Evolutionary conservation across 768 basidiomycete species (phyloP).

Genomic region (Leucocoprinus leucothites): DNA sequence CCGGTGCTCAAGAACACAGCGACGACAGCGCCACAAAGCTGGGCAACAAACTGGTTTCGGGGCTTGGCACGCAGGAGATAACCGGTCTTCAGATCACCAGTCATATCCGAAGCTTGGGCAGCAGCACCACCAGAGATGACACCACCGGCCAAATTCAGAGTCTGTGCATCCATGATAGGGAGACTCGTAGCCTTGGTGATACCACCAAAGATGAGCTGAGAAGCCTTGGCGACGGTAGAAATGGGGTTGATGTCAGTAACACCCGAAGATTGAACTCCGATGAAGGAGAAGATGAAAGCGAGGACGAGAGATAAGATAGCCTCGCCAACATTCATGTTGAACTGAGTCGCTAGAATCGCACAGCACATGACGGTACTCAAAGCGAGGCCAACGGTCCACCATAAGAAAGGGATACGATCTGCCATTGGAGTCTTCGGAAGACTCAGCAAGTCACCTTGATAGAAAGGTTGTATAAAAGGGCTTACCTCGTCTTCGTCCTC

Average conservation of each 20-base stretch:
- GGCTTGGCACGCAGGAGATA: conserved; percentile 66
- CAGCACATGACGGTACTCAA: conserved; percentile 46
- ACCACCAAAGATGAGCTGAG: conserved; percentile 65
- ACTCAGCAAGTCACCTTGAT: background rate
- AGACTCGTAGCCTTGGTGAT: conserved; percentile 46
- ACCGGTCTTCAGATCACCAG: conserved; percentile 66
- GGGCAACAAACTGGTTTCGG: conserved; percentile 58
- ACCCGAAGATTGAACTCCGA: conserved; percentile 59
- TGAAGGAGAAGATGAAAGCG: conserved; percentile 65
- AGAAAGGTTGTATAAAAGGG: background rate
- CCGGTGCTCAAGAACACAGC: conserved; percentile 59
- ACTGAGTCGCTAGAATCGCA: conserved; percentile 51
- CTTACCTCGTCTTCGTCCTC: conserved; percentile 45
- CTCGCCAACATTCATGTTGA: conserved; percentile 56
- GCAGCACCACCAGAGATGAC: conserved; percentile 53
- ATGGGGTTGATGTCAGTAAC: conserved; percentile 63
- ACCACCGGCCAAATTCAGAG: conserved; percentile 50
- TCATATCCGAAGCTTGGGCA: conserved; percentile 61
- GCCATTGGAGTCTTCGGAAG: conserved; percentile 36
- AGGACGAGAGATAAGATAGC: conserved; percentile 55
- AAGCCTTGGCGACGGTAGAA: conserved; percentile 57
- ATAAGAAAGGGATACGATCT: conserved; percentile 52
- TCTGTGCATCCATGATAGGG: conserved; percentile 31
- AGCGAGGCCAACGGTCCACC: conserved; percentile 54
- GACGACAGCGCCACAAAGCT: conserved; percentile 54